Conservation (phyloP, 78 protist genomes). For the Isochrysis galbana region DNA sequence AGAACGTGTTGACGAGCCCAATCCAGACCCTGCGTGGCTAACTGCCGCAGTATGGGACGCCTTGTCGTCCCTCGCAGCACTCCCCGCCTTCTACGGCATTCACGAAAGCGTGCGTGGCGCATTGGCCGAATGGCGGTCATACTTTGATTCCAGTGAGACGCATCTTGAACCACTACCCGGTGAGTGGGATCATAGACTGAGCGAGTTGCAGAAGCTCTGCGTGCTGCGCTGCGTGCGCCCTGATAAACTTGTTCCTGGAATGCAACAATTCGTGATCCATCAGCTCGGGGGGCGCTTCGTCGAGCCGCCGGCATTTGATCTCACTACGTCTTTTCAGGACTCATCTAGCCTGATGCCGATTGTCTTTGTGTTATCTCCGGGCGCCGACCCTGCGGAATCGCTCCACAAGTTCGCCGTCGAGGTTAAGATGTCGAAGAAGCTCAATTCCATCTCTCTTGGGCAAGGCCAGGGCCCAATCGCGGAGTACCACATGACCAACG, state of each 20-base stretch:
- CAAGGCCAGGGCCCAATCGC: conserved; percentile 91
- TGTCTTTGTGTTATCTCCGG: conserved; percentile 85
- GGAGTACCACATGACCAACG: conserved; percentile 55
- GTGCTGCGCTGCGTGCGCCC: conserved; percentile 66
- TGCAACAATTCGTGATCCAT: background rate
- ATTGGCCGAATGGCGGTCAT: background rate
- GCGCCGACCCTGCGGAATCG: conserved; percentile 87
- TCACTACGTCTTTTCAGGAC: conserved; percentile 52
- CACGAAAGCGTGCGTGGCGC: no score
- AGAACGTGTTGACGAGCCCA: background rate
- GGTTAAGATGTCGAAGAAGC: conserved; percentile 65
- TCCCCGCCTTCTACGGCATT: conserved; percentile 62
- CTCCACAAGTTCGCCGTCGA: conserved; percentile 73
- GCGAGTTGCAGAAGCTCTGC: conserved; percentile 37
- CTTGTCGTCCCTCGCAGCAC: conserved; percentile 24
- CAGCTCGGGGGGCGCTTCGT: background rate
- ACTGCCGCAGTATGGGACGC: conserved; percentile 67
- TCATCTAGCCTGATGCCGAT: conserved; percentile 67
- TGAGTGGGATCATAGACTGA: conserved; percentile 5
- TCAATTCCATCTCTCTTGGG: conserved; percentile 80
- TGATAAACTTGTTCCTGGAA: conserved; percentile 51
- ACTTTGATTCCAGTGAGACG: conserved; percentile 41
- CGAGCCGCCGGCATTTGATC: background rate
- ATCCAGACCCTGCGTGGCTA: conserved; percentile 79
- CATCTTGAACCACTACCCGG: conserved; percentile 15